Evolutionary conservation across 148 eudicot species (phyloP), one percentile per base, ranked within the genome.

Genomic region (Fallopia convolvulus): DNA sequence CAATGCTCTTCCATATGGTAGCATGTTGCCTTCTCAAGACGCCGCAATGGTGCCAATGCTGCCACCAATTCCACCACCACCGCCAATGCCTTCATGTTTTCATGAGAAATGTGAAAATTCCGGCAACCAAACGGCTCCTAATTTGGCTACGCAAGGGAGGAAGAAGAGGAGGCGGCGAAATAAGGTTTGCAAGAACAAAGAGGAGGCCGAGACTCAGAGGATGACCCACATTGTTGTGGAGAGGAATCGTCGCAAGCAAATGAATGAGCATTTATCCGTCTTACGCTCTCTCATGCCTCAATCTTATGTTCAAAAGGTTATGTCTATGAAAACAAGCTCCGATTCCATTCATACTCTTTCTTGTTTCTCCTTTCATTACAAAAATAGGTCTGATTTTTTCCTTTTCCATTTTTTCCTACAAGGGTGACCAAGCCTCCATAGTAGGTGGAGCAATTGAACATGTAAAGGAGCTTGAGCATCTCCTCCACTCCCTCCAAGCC

Each of bases 401-500:
- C 2, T 3, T 17, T 17, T 50, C 18, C 23, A 18, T 56, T 1
- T 66, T 66, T 33, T 4, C 72, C 42, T 39, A 49, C 75, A 74
- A 96, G 99, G 98, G 98, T 81, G 98, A 96, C 76, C 99, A 93
- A 70, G 99, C 99, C 17, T 96, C 99, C 18, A 89, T 96, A 53
- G 99, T 96, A 74, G 98, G 98, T 46, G 99, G 98, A 44, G 98
- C 99, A 0, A 93, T 96, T 75, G 91, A 90, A 39, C 91, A 82
- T 71, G 94, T 96, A 61, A 96, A 96, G 83, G 91, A 89, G 75
- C 97, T 96, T 30, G 94, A 96, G 77, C 97, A 91, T 75, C 80
- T 85, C 15, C 77, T 87, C 26, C 95, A 91, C 70, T 79, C 90
- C 30, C 92, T 93, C 32, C 97, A 92, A 88, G 89, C 89, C 76